A percentile compares a stretch with the other conserved stretches of the same genome.
phyloP scores from a whole-genome alignment of 2,329 filamentous ascomycete genomes.

The Aureobasidium mangrovei region DNA sequence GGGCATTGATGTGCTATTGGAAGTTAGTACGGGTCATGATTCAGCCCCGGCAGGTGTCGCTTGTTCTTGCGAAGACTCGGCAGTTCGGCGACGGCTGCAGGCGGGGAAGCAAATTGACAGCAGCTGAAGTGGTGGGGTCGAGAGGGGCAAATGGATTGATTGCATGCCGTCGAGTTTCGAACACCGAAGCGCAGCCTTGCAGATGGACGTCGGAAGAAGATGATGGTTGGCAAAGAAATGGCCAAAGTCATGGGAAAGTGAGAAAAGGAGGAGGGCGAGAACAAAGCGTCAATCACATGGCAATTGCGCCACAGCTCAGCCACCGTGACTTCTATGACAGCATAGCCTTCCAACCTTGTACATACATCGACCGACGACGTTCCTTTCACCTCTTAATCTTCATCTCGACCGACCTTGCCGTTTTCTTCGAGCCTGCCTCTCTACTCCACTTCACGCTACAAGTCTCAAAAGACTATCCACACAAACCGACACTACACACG shows the following conservation, averaged over 20 bases:
- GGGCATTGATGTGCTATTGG: neutral
- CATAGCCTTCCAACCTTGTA: too few relatives aligned
- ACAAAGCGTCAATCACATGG: neutral
- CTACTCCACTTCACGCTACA: neutral
- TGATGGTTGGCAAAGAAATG: neutral
- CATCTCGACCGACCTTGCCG: neutral
- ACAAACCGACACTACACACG: neutral
- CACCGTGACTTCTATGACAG: too few relatives aligned
- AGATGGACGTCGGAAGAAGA: neutral
- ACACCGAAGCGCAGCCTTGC: neutral
- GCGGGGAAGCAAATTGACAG: neutral
- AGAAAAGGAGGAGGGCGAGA: neutral
- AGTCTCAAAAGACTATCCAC: neutral
- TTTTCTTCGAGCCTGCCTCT: too few relatives aligned
- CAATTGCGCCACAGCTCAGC: neutral
- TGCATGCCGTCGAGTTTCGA: neutral
- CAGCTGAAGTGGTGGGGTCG: neutral
- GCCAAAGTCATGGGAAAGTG: neutral
- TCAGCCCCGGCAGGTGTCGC: neutral
- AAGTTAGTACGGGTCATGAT: neutral
- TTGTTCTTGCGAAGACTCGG: neutral
- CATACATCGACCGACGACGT: neutral
- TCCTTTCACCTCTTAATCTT: neutral
- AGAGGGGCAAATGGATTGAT: neutral
- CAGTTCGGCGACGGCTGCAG: neutral